Evolutionary conservation across 2,329 filamentous ascomycete species (phyloP).

Genomic region (Claviceps purpurea): DNA sequence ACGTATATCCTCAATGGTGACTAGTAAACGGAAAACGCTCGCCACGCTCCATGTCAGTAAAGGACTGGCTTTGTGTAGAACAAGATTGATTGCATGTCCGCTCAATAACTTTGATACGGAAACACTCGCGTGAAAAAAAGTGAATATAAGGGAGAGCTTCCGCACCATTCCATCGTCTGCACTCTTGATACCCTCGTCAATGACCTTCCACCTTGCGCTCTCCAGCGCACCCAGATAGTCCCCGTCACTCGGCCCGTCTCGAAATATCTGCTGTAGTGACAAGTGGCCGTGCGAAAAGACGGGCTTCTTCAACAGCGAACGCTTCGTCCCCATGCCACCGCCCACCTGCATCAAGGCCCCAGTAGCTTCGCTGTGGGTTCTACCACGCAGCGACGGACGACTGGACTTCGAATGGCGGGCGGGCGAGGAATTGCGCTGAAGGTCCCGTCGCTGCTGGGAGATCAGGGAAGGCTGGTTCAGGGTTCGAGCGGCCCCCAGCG

Average conservation of each 20-base stretch:
- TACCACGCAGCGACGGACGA: constrained; percentile 40
- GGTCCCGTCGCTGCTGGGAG: constrained; percentile 46
- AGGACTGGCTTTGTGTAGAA: neutral
- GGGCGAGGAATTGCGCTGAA: constrained; percentile 24
- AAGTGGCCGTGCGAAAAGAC: constrained; percentile 40
- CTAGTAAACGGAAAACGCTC: constrained; percentile 31
- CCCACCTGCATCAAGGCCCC: constrained; percentile 23
- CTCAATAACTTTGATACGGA: neutral
- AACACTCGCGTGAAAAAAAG: neutral
- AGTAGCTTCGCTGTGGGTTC: constrained; percentile 62
- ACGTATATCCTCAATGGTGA: constrained; percentile 88
- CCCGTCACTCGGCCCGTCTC: constrained; percentile 64
- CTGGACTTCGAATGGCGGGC: constrained; percentile 13
- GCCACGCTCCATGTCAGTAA: neutral
- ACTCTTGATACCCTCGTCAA: constrained; percentile 63
- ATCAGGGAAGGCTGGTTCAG: constrained; percentile 41
- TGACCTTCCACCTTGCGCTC: constrained; percentile 57
- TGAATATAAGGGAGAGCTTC: neutral
- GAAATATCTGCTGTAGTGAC: constrained; percentile 61
- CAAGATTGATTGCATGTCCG: neutral
- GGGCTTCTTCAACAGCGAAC: constrained; percentile 28
- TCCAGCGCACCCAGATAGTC: constrained; percentile 55
- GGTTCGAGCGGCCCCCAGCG: constrained; percentile 41
- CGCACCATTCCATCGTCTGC: constrained; percentile 71
- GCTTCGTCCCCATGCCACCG: constrained; percentile 21